Conservation (phyloP, 306 rosid genomes). For the Rosa rugosa region DNA sequence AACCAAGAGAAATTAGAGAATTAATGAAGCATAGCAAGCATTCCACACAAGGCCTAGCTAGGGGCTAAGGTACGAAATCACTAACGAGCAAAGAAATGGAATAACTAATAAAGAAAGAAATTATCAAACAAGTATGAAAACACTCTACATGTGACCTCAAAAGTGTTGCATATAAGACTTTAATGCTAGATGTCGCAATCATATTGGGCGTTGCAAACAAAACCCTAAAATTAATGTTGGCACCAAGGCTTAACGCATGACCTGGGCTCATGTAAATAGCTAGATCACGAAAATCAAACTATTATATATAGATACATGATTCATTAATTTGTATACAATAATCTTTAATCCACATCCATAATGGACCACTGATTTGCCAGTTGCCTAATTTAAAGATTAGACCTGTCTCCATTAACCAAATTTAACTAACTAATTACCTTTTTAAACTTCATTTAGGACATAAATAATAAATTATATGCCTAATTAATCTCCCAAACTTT, state of each 20-base stretch:
- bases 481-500: slow-evolving; percentile 16
- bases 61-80: too few relatives aligned
- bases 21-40: not conserved
- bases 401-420: not conserved
- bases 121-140: too few relatives aligned
- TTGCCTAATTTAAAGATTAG: not conserved
- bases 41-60: not conserved
- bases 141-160: too few relatives aligned
- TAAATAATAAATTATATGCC: not conserved
- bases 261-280: too few relatives aligned
- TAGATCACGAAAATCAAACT: too few relatives aligned
- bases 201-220: not conserved
- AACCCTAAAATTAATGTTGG: not conserved
- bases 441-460: not conserved
- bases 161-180: too few relatives aligned
- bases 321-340: too few relatives aligned
- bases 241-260: not conserved
- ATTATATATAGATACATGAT: too few relatives aligned
- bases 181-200: not conserved
- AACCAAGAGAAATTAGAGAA: not conserved
- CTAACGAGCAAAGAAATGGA: too few relatives aligned
- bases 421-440: not conserved
- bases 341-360: too few relatives aligned
- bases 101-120: too few relatives aligned
- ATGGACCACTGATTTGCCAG: too few relatives aligned